Evolutionary conservation across 208 protist species (phyloP).

Genomic region (Sergeia podlipaevii): DNA sequence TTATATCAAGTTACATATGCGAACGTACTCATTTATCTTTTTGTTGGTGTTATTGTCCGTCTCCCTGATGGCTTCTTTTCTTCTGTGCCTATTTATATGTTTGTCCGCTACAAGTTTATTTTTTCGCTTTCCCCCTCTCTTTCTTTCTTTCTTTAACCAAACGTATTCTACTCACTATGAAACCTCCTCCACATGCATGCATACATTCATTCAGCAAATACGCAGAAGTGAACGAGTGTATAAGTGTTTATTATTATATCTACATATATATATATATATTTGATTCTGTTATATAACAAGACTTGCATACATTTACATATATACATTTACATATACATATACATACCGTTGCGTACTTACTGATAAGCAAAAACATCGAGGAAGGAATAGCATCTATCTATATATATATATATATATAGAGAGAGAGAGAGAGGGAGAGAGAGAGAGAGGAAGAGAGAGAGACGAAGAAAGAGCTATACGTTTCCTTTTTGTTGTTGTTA

Average conservation of each 20-base stretch:
- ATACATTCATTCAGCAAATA: not conserved
- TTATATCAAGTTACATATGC: too few relatives aligned
- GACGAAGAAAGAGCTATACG: not conserved
- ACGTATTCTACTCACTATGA: not conserved
- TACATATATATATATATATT: not conserved
- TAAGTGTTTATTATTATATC: not conserved
- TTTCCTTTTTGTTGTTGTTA: slow-evolving; percentile 7
- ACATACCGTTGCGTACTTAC: slow-evolving; percentile 3
- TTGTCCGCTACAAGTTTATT: not conserved
- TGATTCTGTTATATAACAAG: not conserved
- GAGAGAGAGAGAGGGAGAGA: too few relatives aligned
- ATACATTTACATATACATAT: slow-evolving; percentile 4
- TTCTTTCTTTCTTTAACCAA: slow-evolving; percentile 12
- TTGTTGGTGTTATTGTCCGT: too few relatives aligned
- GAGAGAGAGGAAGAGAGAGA: not conserved
- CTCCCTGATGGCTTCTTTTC: not conserved
- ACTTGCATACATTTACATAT: slow-evolving; percentile 7
- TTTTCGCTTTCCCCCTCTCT: not conserved
- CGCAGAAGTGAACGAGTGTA: slow-evolving; percentile 5
- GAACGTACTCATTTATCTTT: not conserved
- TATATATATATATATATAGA: slow-evolving; percentile 7
- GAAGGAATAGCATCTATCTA: not conserved
- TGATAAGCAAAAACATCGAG: slow-evolving; percentile 8
- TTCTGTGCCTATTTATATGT: slow-evolving; percentile 2
- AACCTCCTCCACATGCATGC: not conserved